Base-by-base conservation (phyloP, 1,284 basidiomycete species). In the Ustilago curta region DNA sequence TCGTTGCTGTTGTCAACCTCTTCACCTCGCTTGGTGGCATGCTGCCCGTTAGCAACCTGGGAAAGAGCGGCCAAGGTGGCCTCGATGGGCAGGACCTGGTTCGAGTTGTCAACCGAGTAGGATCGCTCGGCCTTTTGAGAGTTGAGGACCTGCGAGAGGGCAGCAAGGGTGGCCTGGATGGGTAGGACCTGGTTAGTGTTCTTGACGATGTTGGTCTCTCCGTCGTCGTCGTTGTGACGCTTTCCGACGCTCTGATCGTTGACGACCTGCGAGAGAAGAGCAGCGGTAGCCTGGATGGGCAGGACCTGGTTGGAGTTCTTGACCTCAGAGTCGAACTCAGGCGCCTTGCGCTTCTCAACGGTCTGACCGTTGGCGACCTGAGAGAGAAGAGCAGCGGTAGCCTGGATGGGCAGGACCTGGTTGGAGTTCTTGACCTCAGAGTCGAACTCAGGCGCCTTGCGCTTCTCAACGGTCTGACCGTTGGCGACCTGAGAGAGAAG, bases 41-140 rank as follows among this genome's bases (percentile, higher is more conserved):
- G n/a, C 47, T 70, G 61, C 25, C 39, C 50, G 64, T 63, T 60
- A 45, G 59, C 54, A 19, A 67, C 63, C 59, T 65, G 58, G 18
- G 72, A 62, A 21, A 75, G 72, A 27, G 59, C 55, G 40, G 72
- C 72, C 50, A 61, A 27, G 5, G 72, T 75, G n/a, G 67, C 72
- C 63, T 75, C 35, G 53, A 75, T 63, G 25, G 72, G 72, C 12
- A 62, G 19, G 16, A 75, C 39, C 55, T 70, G 59, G 49, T 39
- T 40, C 59, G n/a, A n/a, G 72, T 70, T 75, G 55, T 69, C 66
- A 16, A 70, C 57, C 37, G 21, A 42, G 43, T 27, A 18, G 44
- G 40, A 42, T 19, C 49, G 49, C 55, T 52, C 31, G 16, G 58
- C 70, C 52, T 63, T 60, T 61, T 73, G 70, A 49, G 35, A 43